Conservation (phyloP, 805 yeast species). For the Starmerella vaccinii region DNA sequence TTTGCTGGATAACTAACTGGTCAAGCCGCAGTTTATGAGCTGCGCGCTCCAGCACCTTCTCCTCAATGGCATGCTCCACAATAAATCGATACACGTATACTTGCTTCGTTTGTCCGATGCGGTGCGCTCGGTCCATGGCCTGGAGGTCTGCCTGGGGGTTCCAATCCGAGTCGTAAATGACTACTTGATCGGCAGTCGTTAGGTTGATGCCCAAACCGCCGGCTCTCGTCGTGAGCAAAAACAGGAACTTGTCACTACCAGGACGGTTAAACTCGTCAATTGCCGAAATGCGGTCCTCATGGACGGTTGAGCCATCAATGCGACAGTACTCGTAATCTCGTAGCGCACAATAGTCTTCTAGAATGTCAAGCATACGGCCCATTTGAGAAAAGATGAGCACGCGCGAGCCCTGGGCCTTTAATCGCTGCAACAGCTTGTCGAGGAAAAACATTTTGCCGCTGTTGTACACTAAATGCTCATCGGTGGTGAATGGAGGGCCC, state of each 20-base stretch:
- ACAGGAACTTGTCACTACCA: slow-evolving; percentile 68
- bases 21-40: slow-evolving; percentile 88
- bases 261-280: slow-evolving; percentile 85
- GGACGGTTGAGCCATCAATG: slow-evolving; percentile 88
- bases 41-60: slow-evolving; percentile 88
- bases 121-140: slow-evolving; percentile 96
- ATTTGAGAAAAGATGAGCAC: slow-evolving; percentile 88
- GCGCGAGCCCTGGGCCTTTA: slow-evolving; percentile 72
- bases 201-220: slow-evolving; percentile 93
- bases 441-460: slow-evolving; percentile 85
- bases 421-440: slow-evolving; percentile 67
- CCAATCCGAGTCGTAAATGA: slow-evolving; percentile 91
- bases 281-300: slow-evolving; percentile 84
- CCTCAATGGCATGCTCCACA: slow-evolving; percentile 94
- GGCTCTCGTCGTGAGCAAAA: slow-evolving; percentile 83
- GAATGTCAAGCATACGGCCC: slow-evolving; percentile 79
- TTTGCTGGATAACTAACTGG: slow-evolving; percentile 87
- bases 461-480: slow-evolving; percentile 79
- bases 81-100: slow-evolving; percentile 85
- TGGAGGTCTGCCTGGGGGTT: slow-evolving; percentile 96
- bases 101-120: slow-evolving; percentile 95
- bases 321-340: slow-evolving; percentile 81
- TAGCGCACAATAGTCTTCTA: slow-evolving; percentile 83
- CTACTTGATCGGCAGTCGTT: slow-evolving; percentile 83
- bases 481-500: slow-evolving; percentile 94